phyloP scores from a whole-genome alignment of 768 basidiomycete species.

The Trametes villosa region DNA sequence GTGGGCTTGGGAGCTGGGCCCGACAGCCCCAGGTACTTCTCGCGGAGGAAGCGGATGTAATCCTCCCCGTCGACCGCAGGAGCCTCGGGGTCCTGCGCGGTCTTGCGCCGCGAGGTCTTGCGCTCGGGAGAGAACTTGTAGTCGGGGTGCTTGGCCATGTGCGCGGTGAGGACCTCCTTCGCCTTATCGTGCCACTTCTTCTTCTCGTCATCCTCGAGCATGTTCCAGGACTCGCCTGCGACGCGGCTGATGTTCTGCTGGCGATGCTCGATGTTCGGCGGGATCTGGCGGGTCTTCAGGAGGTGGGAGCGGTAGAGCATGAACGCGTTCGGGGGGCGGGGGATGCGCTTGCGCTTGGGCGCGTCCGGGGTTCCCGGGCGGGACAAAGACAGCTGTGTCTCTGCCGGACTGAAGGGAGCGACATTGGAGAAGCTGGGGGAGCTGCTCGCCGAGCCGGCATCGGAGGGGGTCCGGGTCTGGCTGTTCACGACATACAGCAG shows the following conservation, averaged over 20 bases:
- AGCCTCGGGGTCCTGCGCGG: conserved; percentile 29
- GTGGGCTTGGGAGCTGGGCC: conserved; percentile 43
- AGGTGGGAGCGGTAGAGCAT: conserved; percentile 60
- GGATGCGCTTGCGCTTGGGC: conserved; percentile 38
- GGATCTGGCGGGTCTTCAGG: conserved; percentile 47
- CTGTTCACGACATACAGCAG: neutral
- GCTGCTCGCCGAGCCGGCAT: neutral
- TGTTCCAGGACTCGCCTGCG: conserved; percentile 57
- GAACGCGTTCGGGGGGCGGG: conserved; percentile 60
- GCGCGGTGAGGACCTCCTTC: conserved; percentile 30
- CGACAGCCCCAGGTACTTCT: conserved; percentile 38
- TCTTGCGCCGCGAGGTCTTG: conserved; percentile 33
- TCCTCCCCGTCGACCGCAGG: conserved; percentile 28
- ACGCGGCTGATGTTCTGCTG: conserved; percentile 60
- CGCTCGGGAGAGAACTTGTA: conserved; percentile 37
- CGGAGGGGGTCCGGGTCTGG: neutral
- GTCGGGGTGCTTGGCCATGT: conserved; percentile 35
- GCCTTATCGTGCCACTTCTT: conserved; percentile 42
- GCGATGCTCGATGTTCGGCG: conserved; percentile 49
- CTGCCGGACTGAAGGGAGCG: neutral
- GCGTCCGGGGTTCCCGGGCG: conserved; percentile 28
- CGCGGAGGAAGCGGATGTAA: conserved; percentile 40
- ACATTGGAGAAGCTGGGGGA: neutral
- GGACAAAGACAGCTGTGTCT: neutral
- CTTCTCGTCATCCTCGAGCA: conserved; percentile 41